Percentiles rank a stretch among this genome's conserved stretches.
These are phyloP conservation scores for Bothriochloa decipiens DNA, from an alignment of 176 grass and related monocot species.

Conservation along the genomic window DNA sequence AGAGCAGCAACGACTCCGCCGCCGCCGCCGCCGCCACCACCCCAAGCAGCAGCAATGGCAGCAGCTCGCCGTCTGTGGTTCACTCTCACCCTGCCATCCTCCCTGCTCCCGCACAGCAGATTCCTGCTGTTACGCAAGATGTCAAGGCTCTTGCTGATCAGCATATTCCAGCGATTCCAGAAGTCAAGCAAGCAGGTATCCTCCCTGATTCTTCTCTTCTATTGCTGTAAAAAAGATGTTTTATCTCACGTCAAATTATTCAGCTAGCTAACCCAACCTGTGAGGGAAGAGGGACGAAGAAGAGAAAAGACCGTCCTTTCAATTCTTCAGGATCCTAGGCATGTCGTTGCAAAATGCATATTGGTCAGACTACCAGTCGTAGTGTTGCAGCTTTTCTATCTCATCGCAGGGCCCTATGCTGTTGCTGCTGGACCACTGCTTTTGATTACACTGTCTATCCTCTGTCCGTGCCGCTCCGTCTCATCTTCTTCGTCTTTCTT, in stretches of 20 bases:
- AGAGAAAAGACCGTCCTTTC: neutral
- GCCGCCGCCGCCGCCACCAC: neutral
- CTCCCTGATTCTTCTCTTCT: neutral
- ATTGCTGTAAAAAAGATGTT: neutral
- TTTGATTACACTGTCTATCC: conserved; percentile 12
- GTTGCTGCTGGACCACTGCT: conserved; percentile 37
- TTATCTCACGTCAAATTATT: neutral
- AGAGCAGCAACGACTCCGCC: neutral
- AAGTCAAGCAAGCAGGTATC: conserved; percentile 48
- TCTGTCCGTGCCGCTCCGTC: neutral
- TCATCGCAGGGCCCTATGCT: conserved; percentile 27
- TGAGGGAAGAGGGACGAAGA: neutral
- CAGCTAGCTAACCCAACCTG: neutral
- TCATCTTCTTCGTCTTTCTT: conserved; percentile 38
- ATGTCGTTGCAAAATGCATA: conserved; percentile 15
- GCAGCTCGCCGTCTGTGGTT: neutral
- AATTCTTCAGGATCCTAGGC: neutral
- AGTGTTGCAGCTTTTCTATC: conserved; percentile 3
- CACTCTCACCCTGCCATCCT: conserved; percentile 34
- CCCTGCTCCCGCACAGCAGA: conserved; percentile 30
- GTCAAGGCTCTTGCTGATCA: neutral
- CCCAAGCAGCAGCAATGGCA: conserved; percentile 22
- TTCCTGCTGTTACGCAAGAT: neutral
- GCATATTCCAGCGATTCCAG: conserved; percentile 30
- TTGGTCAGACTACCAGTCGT: neutral